A percentile compares a stretch with the other conserved stretches of the same genome.
These are phyloP conservation scores for Insectozyma bohioensis DNA, from an alignment of 1,139 yeast species.

Conservation along the genomic window DNA sequence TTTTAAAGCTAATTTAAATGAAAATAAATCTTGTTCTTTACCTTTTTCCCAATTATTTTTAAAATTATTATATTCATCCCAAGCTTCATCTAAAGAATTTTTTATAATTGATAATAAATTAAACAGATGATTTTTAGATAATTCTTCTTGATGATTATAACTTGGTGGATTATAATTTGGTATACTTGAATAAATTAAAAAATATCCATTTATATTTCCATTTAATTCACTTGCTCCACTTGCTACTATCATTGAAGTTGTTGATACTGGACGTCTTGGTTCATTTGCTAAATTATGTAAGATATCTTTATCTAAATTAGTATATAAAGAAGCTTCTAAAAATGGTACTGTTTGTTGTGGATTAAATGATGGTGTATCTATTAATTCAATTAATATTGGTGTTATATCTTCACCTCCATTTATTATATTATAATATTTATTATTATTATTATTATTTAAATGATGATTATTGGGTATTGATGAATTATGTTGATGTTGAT, in stretches of 20 bases:
- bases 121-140: constrained; percentile 33
- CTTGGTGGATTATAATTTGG: constrained; percentile 58
- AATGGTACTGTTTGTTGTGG: constrained; percentile 70
- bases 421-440: constrained; percentile 22
- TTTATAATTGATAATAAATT: constrained; percentile 48
- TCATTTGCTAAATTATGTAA: constrained; percentile 64
- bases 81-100: constrained; percentile 64
- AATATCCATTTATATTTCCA: constrained; percentile 72
- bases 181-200: constrained; percentile 65
- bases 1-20: constrained; percentile 55
- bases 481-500: too few relatives aligned
- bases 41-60: constrained; percentile 58
- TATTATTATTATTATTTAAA: background rate
- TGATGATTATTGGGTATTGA: too few relatives aligned
- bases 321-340: constrained; percentile 65
- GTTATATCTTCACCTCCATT: constrained; percentile 28
- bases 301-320: constrained; percentile 57
- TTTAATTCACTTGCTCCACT: constrained; percentile 77
- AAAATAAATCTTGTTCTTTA: constrained; percentile 64
- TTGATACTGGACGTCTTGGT: constrained; percentile 61
- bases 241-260: constrained; percentile 69
- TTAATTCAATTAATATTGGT: constrained; percentile 63
- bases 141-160: constrained; percentile 34
- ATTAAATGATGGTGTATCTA: constrained; percentile 72
- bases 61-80: constrained; percentile 64